Evolutionary conservation across 1,284 basidiomycete species (phyloP).

Genomic region (Apiotrichum siamense): DNA sequence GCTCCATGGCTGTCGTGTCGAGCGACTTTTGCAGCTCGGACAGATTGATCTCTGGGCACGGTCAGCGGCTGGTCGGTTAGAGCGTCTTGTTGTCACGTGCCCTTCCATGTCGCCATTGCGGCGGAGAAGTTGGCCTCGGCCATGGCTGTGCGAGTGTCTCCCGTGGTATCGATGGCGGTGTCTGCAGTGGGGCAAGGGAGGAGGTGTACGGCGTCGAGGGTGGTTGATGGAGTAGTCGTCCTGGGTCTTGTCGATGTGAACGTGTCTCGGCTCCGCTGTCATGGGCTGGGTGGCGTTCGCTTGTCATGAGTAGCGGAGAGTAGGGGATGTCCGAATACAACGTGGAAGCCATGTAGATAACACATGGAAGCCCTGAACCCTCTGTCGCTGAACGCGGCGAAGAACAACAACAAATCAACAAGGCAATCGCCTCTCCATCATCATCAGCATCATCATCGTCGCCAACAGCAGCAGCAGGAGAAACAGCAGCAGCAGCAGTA

Average conservation of each 20-base stretch:
- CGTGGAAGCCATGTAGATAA: no score
- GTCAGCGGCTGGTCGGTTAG: not conserved
- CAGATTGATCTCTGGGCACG: conserved; percentile 71
- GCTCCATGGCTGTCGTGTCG: conserved; percentile 80
- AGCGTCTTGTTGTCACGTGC: conserved; percentile 47
- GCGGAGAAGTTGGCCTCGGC: conserved; percentile 64
- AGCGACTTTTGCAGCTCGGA: conserved; percentile 85
- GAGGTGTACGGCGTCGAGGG: not conserved
- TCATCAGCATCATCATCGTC: no score
- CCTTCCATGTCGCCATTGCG: conserved; percentile 79
- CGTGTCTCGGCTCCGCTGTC: no score
- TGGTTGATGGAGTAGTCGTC: not conserved
- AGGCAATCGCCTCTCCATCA: no score
- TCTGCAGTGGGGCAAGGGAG: not conserved
- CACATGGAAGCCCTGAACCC: no score
- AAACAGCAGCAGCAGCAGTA: conserved; percentile 6
- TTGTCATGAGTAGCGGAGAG: not conserved
- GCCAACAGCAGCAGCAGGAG: not conserved
- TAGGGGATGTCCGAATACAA: not conserved
- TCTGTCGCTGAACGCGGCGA: no score
- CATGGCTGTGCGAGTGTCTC: conserved; percentile 26
- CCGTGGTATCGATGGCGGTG: not conserved
- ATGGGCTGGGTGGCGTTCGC: not conserved
- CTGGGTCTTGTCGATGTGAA: not conserved
- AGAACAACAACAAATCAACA: no score